Percentiles rank a stretch among this genome's conserved stretches.
phyloP scores from a whole-genome alignment of 768 basidiomycete genomes.

The Suillus ampliporus region DNA sequence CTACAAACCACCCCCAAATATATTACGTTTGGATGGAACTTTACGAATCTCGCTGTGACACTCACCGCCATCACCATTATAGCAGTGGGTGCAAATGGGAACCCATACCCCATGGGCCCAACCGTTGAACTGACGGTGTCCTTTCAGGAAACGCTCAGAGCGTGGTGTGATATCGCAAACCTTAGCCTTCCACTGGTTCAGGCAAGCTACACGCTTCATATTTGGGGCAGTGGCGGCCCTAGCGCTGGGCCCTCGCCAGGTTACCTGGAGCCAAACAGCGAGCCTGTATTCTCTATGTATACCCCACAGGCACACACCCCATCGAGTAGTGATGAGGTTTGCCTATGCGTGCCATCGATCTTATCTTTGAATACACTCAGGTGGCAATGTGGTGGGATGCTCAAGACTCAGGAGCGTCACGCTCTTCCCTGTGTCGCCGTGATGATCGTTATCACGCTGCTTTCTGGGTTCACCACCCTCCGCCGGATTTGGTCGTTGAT shows the following conservation, averaged over 20 bases:
- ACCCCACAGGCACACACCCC: slow-evolving; percentile 61
- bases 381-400: slow-evolving; percentile 35
- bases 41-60: slow-evolving; percentile 55
- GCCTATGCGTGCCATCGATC: neutral
- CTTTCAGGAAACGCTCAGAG: slow-evolving; percentile 55
- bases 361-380: slow-evolving; percentile 16
- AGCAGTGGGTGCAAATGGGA: slow-evolving; percentile 69
- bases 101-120: slow-evolving; percentile 69
- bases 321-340: slow-evolving; percentile 45
- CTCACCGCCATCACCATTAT: slow-evolving; percentile 63
- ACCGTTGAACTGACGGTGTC: slow-evolving; percentile 55
- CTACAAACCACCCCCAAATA: too few relatives aligned
- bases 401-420: slow-evolving; percentile 37
- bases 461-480: slow-evolving; percentile 41
- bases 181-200: slow-evolving; percentile 62
- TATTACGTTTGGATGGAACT: slow-evolving; percentile 76
- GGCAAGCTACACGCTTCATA: slow-evolving; percentile 62
- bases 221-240: slow-evolving; percentile 61
- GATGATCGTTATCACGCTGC: slow-evolving; percentile 36
- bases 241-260: slow-evolving; percentile 55
- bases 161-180: slow-evolving; percentile 56
- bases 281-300: slow-evolving; percentile 66
- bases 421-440: slow-evolving; percentile 41
- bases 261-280: slow-evolving; percentile 55
- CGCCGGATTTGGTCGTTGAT: slow-evolving; percentile 29